These are phyloP conservation scores for Coleophoma eucalyptorum DNA, from an alignment of 2,329 filamentous ascomycete genomes.

Conservation along the genomic window DNA sequence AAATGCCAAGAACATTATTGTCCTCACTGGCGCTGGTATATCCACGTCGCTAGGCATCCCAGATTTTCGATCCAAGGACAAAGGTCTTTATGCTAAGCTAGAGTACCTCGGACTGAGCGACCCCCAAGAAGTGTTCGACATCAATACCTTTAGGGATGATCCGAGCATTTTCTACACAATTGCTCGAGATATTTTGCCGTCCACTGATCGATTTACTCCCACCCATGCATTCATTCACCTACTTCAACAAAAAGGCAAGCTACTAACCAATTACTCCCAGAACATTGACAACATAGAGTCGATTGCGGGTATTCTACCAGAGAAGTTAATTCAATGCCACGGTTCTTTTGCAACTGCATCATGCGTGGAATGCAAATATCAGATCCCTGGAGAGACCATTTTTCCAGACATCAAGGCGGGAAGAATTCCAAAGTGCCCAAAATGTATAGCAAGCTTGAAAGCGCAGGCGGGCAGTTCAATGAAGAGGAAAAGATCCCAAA, in stretches of 20 bases:
- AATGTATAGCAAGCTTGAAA: slow-evolving; percentile 57
- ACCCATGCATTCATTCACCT: slow-evolving; percentile 93
- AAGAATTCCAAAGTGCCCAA: slow-evolving; percentile 72
- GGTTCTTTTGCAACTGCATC: slow-evolving; percentile 92
- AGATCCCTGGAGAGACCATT: slow-evolving; percentile 72
- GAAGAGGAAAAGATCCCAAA: slow-evolving; percentile 51
- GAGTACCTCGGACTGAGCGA: slow-evolving; percentile 71
- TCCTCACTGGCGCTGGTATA: slow-evolving; percentile 93
- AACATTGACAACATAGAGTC: slow-evolving; percentile 97
- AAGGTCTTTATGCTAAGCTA: slow-evolving; percentile 84
- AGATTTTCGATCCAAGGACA: slow-evolving; percentile 92
- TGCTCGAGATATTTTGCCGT: slow-evolving; percentile 85
- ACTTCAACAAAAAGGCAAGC: slow-evolving; percentile 81
- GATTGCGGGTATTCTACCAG: slow-evolving; percentile 74
- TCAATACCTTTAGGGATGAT: slow-evolving; percentile 79
- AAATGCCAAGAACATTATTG: slow-evolving; percentile 77
- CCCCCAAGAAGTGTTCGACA: slow-evolving; percentile 95
- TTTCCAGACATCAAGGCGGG: slow-evolving; percentile 76
- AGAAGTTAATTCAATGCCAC: slow-evolving; percentile 92
- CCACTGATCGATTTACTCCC: slow-evolving; percentile 76
- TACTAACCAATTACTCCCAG: slow-evolving; percentile 96
- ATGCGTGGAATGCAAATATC: slow-evolving; percentile 76
- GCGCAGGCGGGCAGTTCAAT: slow-evolving; percentile 44
- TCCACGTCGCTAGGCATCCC: slow-evolving; percentile 96
- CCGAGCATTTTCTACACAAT: slow-evolving; percentile 88